Percentiles rank a stretch among this genome's conserved stretches.
Evolutionary conservation across 352 stramenopile genomes (phyloP).

Genomic region (Blastocystis sp.): DNA sequence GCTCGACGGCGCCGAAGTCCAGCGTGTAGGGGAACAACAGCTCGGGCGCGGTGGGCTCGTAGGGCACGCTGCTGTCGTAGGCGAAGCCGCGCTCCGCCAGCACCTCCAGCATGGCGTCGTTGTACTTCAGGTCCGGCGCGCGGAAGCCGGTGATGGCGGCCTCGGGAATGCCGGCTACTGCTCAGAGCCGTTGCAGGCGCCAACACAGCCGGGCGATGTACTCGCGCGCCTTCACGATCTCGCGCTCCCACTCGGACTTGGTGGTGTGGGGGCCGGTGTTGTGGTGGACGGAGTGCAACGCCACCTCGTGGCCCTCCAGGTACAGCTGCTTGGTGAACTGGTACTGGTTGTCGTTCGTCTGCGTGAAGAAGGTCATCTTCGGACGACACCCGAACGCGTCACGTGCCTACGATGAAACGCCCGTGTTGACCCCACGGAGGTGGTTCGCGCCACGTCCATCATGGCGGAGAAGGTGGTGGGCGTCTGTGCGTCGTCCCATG

Average conservation of each 20-base stretch:
- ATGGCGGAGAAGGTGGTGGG: slow-evolving; percentile 34
- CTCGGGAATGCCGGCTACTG: slow-evolving; percentile 32
- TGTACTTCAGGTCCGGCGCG: slow-evolving; percentile 65
- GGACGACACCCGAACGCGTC: slow-evolving; percentile 33
- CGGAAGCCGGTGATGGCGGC: slow-evolving; percentile 38
- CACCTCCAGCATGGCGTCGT: slow-evolving; percentile 39
- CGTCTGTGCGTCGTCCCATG: slow-evolving; percentile 59
- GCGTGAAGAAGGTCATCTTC: slow-evolving; percentile 64
- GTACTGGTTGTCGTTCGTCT: slow-evolving; percentile 67
- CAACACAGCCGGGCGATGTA: slow-evolving; percentile 26
- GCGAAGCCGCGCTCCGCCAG: slow-evolving; percentile 48
- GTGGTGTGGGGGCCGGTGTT: neutral
- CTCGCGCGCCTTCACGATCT: slow-evolving; percentile 52
- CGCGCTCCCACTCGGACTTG: slow-evolving; percentile 32
- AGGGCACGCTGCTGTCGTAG: slow-evolving; percentile 59
- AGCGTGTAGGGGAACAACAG: slow-evolving; percentile 44
- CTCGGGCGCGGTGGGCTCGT: neutral
- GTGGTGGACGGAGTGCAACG: slow-evolving; percentile 23
- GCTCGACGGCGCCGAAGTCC: slow-evolving; percentile 50
- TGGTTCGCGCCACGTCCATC: slow-evolving; percentile 27
- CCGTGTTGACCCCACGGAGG: neutral
- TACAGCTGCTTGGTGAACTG: slow-evolving; percentile 61
- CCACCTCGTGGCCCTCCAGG: slow-evolving; percentile 57
- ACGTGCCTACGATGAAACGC: slow-evolving; percentile 1
- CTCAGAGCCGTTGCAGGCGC: neutral